A percentile compares a stretch with the other conserved stretches of the same genome.
These are phyloP conservation scores for Fusarium sterilihyphosum DNA, from an alignment of 2,329 filamentous ascomycete species.

Conservation along the genomic window DNA sequence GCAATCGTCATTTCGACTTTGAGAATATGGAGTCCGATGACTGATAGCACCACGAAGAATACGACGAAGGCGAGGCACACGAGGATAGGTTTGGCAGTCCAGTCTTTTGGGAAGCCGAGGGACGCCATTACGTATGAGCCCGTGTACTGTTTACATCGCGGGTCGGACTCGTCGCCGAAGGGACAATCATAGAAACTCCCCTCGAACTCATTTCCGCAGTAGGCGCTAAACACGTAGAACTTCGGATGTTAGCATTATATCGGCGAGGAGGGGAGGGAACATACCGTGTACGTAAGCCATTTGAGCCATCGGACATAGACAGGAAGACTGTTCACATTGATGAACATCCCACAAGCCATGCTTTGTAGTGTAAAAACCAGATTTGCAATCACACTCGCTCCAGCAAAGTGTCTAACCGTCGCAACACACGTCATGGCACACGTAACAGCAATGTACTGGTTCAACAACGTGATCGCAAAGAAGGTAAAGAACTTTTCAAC, in stretches of 20 bases:
- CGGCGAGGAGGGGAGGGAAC: slow-evolving; percentile 28
- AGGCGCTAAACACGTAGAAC: slow-evolving; percentile 77
- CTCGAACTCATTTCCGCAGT: slow-evolving; percentile 77
- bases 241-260: slow-evolving; percentile 43
- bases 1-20: slow-evolving; percentile 77
- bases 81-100: slow-evolving; percentile 74
- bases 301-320: slow-evolving; percentile 84
- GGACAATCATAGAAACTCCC: slow-evolving; percentile 80
- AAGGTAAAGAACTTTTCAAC: slow-evolving; percentile 76
- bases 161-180: slow-evolving; percentile 68
- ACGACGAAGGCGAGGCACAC: slow-evolving; percentile 69
- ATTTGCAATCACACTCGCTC: slow-evolving; percentile 77
- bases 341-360: slow-evolving; percentile 80
- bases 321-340: slow-evolving; percentile 77
- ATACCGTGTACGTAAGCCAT: slow-evolving; percentile 68
- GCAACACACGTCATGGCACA: slow-evolving; percentile 76
- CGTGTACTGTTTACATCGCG: slow-evolving; percentile 73
- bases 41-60: slow-evolving; percentile 70
- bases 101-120: slow-evolving; percentile 73
- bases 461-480: slow-evolving; percentile 73
- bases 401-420: slow-evolving; percentile 72
- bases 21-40: slow-evolving; percentile 69
- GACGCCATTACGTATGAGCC: slow-evolving; percentile 75
- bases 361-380: slow-evolving; percentile 77
- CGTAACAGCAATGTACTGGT: slow-evolving; percentile 78